phyloP scores from a whole-genome alignment of 345 rosid genomes.

The Brassica cretica region DNA sequence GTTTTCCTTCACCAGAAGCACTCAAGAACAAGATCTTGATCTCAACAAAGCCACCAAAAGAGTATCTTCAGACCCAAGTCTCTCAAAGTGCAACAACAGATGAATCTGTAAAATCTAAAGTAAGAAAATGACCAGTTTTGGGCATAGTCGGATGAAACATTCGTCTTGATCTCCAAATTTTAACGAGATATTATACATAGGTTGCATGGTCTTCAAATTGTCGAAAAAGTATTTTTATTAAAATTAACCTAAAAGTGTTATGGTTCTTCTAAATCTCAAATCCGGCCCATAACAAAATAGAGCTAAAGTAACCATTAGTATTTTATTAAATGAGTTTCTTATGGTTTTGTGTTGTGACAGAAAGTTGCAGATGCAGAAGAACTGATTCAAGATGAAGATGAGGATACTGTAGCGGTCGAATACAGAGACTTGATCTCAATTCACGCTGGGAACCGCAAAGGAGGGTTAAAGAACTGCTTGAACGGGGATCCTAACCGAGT shows the following conservation, averaged over 20 bases:
- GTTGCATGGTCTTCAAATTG: not conserved
- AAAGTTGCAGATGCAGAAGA: slow-evolving; percentile 41
- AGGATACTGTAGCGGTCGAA: slow-evolving; percentile 42
- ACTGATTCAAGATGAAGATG: slow-evolving; percentile 45
- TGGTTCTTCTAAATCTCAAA: not conserved
- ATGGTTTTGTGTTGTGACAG: slow-evolving; percentile 31
- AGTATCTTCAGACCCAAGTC: slow-evolving; percentile 47
- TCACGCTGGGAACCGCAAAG: slow-evolving; percentile 71
- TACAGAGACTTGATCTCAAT: slow-evolving; percentile 68
- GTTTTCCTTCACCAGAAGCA: slow-evolving; percentile 74
- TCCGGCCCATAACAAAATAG: not conserved
- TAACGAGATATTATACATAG: not conserved
- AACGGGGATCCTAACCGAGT: slow-evolving; percentile 48
- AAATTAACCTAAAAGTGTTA: not conserved
- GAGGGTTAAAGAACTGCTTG: slow-evolving; percentile 46
- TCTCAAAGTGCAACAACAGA: slow-evolving; percentile 28
- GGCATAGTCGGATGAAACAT: not conserved
- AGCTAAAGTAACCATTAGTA: not conserved
- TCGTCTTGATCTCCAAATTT: not conserved
- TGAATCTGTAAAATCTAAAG: slow-evolving; percentile 31
- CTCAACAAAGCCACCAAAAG: slow-evolving; percentile 88
- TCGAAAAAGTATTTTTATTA: not conserved
- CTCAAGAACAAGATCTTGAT: slow-evolving; percentile 64
- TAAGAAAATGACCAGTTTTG: slow-evolving; percentile 8
- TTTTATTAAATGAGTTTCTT: not conserved